A percentile compares a stretch with the other conserved stretches of the same genome.
These are phyloP conservation scores for Dothistroma pini DNA, from an alignment of 2,329 filamentous ascomycete genomes.

Conservation along the genomic window DNA sequence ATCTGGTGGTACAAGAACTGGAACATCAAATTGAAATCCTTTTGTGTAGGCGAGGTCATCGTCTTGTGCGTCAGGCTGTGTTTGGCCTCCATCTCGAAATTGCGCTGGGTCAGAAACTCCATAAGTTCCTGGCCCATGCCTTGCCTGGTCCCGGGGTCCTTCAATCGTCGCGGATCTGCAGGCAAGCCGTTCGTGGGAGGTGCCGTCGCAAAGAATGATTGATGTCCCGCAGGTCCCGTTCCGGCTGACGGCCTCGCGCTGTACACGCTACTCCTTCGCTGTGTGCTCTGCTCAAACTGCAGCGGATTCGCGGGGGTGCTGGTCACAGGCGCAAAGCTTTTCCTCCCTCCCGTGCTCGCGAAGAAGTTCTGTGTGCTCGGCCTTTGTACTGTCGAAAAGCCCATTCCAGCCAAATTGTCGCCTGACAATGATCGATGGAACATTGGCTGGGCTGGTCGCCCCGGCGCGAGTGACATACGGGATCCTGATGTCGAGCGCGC, in stretches of 20 bases:
- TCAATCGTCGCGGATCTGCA: constrained; percentile 79
- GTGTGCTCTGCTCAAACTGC: constrained; percentile 52
- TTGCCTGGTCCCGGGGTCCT: constrained; percentile 73
- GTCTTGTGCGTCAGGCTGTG: constrained; percentile 87
- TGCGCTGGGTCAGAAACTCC: constrained; percentile 87
- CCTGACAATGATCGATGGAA: constrained; percentile 84
- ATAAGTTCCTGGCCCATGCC: constrained; percentile 84
- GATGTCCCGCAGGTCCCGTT: constrained; percentile 60
- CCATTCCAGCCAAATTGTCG: constrained; percentile 70
- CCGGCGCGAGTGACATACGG: constrained; percentile 79
- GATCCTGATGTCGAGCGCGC: constrained; percentile 77
- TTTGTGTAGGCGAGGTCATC: constrained; percentile 91
- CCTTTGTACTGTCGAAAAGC: constrained; percentile 81
- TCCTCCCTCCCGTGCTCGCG: constrained; percentile 58
- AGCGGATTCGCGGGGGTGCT: constrained; percentile 45
- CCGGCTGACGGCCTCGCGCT: constrained; percentile 57
- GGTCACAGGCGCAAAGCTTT: constrained; percentile 64
- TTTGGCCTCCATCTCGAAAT: constrained; percentile 98
- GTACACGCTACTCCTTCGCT: constrained; percentile 70
- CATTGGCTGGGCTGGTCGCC: constrained; percentile 78
- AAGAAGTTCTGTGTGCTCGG: constrained; percentile 71
- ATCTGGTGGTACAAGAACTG: constrained; percentile 97
- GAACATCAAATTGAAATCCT: constrained; percentile 97
- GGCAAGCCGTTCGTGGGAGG: constrained; percentile 78
- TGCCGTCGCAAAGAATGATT: constrained; percentile 92